Evolutionary conservation across 1,284 basidiomycete genomes (phyloP).

Genomic region (Marasmius fiardii): DNA sequence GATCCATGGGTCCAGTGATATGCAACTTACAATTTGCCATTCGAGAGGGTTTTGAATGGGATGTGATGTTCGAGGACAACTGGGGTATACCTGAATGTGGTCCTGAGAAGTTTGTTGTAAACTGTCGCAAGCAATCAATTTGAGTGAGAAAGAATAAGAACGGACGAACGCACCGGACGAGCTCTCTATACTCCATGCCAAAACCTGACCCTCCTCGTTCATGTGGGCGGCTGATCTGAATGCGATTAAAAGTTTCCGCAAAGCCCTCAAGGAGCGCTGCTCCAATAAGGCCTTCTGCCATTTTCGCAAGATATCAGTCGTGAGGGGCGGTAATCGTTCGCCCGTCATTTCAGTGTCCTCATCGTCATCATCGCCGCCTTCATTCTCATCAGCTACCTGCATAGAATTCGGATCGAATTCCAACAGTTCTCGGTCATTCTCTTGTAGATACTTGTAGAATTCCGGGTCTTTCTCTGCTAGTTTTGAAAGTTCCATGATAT

Average conservation of each 20-base stretch:
- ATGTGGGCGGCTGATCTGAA: constrained; percentile 88
- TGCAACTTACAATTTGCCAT: constrained; percentile 77
- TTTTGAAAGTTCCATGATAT: constrained; percentile 83
- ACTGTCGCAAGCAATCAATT: constrained; percentile 42
- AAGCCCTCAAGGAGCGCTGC: constrained; percentile 83
- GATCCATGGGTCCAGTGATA: constrained; percentile 8
- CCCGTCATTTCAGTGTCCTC: constrained; percentile 42
- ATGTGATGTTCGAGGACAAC: constrained; percentile 86
- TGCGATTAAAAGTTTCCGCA: constrained; percentile 84
- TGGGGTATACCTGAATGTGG: constrained; percentile 88
- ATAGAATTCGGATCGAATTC: constrained; percentile 59
- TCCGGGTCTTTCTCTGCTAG: constrained; percentile 96
- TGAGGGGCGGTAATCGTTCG: constrained; percentile 61
- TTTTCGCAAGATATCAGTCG: constrained; percentile 67
- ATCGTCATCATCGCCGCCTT: constrained; percentile 34
- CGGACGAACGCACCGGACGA: constrained; percentile 51
- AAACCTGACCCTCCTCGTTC: constrained; percentile 79
- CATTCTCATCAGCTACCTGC: constrained; percentile 32
- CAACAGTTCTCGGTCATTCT: constrained; percentile 90
- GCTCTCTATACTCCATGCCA: constrained; percentile 81
- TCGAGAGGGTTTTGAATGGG: constrained; percentile 80
- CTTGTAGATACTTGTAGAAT: constrained; percentile 97
- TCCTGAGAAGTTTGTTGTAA: constrained; percentile 90
- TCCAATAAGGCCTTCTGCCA: constrained; percentile 94
- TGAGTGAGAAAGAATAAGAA: constrained; percentile 2